Base-by-base conservation (phyloP, 2,329 filamentous ascomycete genomes). In the Aureobasidium zeae region DNA sequence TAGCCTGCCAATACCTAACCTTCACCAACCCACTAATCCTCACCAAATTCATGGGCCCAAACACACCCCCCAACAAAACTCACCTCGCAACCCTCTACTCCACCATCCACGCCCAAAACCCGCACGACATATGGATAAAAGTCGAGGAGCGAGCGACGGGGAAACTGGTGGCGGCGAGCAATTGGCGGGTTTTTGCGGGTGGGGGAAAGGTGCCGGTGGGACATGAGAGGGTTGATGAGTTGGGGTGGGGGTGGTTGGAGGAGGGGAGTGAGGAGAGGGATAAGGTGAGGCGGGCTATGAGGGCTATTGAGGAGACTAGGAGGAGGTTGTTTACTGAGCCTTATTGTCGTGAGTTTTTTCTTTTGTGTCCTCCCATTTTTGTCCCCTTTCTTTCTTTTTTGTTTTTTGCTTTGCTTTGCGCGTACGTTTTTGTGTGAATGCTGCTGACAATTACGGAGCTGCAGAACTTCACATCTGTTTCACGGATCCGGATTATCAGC, bases 401-500 rank as follows among this genome's bases (percentile, higher is more conserved):
- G 12, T 4, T 28, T 9, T 5, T 33, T 31, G 2, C 2, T 32
- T 10, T 17, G 4, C 15, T 21, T 10, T 33, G n/a, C 16, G 16
- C 10, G 12, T 16, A 13, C 9, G 7, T 25, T 25, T 25, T 12
- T 41, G 16, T n/a, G n/a, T n/a, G n/a, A n/a, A n/a, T n/a, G n/a
- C n/a, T n/a, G n/a, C n/a, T n/a, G n/a, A n/a, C n/a, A n/a, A n/a
- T n/a, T n/a, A n/a, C n/a, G n/a, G n/a, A n/a, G 17, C 10, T 16
- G 7, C 19, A 61, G 62, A 60, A 19, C 55, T 64, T 2, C 53
- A 62, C 16, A 58, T 60, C 3, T 49, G 61, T 31, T 57, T 59
- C 44, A 63, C 59, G 2, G 51, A 58, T 22, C 64, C 64, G 2
- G 53, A 56, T 1, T 60, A 58, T 31, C 59, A 65, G 32, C 53